These are phyloP conservation scores for Xylariales sp. DNA, from an alignment of 2,329 filamentous ascomycete species.

Conservation along the genomic window DNA sequence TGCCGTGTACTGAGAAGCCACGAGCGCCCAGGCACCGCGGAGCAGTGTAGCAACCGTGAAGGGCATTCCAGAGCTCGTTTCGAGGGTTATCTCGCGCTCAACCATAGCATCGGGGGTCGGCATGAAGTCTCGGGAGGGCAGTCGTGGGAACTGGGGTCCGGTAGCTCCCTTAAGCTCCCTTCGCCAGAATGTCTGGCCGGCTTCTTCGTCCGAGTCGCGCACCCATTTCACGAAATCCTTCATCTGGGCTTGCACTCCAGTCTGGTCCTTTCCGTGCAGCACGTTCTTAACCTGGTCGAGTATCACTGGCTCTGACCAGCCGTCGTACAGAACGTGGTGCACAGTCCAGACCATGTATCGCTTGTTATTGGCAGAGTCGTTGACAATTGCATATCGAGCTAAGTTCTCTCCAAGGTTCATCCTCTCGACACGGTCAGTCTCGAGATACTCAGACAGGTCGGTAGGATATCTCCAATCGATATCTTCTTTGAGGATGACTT, in stretches of 20 bases:
- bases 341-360: constrained; percentile 5
- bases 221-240: not conserved
- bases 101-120: not conserved
- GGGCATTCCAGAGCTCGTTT: not conserved
- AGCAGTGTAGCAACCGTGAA: not conserved
- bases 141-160: not conserved
- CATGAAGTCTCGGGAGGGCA: not conserved
- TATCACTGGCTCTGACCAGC: not conserved
- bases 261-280: not conserved
- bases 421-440: constrained; percentile 1
- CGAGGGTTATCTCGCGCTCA: not conserved
- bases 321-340: constrained; percentile 1
- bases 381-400: not conserved
- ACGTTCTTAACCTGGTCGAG: not conserved
- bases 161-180: not conserved
- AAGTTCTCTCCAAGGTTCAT: constrained; percentile 1
- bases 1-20: not conserved
- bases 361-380: not conserved
- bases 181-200: not conserved
- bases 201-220: not conserved
- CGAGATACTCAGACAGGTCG: not conserved
- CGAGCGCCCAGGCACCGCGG: not conserved
- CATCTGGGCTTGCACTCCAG: not conserved
- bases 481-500: constrained; percentile 2
- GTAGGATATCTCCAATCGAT: constrained; percentile 1